A percentile compares a stretch with the other conserved stretches of the same genome.
Evolutionary conservation across 495 filamentous ascomycete species (phyloP).

Genomic region (Pyronema omphalodes): DNA sequence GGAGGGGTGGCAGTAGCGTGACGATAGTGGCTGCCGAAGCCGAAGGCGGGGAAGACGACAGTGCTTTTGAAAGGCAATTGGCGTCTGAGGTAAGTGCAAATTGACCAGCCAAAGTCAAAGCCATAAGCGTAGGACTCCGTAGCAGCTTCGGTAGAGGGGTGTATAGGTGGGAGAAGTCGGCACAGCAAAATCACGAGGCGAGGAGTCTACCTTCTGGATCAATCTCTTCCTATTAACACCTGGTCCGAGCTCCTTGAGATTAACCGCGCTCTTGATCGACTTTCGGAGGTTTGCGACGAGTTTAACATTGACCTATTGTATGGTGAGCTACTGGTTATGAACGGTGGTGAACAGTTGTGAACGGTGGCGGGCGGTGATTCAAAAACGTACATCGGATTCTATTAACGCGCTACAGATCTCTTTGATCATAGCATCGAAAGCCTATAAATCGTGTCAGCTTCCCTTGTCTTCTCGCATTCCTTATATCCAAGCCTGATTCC

Average conservation of each 20-base stretch:
- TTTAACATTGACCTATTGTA: slow-evolving; percentile 54
- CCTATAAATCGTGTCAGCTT: slow-evolving; percentile 31
- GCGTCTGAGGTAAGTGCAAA: no score
- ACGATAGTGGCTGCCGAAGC: not conserved
- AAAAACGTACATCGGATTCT: slow-evolving; percentile 50
- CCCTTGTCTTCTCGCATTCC: not conserved
- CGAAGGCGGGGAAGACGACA: no score
- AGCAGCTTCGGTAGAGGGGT: not conserved
- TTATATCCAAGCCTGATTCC: no score
- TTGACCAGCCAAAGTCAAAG: no score
- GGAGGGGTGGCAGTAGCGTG: not conserved
- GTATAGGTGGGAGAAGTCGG: not conserved
- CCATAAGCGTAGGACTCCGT: no score
- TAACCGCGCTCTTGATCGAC: slow-evolving; percentile 76
- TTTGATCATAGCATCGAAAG: slow-evolving; percentile 94
- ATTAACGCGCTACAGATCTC: slow-evolving; percentile 87
- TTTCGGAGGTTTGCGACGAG: slow-evolving; percentile 87
- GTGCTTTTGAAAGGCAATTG: no score
- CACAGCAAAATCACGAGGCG: not conserved
- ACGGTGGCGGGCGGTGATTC: no score
- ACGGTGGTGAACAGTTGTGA: not conserved
- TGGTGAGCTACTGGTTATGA: not conserved
- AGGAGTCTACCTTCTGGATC: slow-evolving; percentile 53
- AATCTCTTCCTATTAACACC: slow-evolving; percentile 92
- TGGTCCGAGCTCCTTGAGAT: slow-evolving; percentile 76